These are phyloP conservation scores for Alternaria dauci DNA, from an alignment of 2,329 filamentous ascomycete species.

Conservation along the genomic window DNA sequence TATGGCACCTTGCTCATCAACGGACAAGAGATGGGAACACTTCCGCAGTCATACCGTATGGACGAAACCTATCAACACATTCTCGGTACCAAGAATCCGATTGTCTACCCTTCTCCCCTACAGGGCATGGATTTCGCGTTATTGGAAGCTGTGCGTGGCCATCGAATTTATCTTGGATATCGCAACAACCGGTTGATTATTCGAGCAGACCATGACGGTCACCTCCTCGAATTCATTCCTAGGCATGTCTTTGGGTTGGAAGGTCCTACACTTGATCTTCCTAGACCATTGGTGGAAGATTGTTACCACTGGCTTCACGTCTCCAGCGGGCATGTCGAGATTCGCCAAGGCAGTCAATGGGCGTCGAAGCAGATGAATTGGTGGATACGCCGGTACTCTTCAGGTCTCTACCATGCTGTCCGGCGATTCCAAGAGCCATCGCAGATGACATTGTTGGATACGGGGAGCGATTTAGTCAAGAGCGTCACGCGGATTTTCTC, in stretches of 20 bases:
- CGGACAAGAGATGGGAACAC: constrained; percentile 59
- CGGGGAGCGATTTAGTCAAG: constrained; percentile 54
- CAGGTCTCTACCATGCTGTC: constrained; percentile 14
- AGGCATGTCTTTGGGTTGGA: constrained; percentile 31
- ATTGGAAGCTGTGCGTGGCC: constrained; percentile 49
- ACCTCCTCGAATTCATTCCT: constrained; percentile 51
- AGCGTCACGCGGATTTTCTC: constrained; percentile 57
- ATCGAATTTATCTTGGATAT: constrained; percentile 65
- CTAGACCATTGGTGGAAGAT: constrained; percentile 57
- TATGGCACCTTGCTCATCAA: constrained; percentile 61
- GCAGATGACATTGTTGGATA: constrained; percentile 58
- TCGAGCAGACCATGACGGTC: constrained; percentile 44
- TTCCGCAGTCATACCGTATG: constrained; percentile 62
- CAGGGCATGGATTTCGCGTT: constrained; percentile 60
- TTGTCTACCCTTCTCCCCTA: constrained; percentile 62
- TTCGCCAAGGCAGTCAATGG: constrained; percentile 60
- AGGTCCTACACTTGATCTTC: constrained; percentile 48
- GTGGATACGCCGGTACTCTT: constrained; percentile 46
- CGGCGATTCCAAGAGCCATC: constrained; percentile 28
- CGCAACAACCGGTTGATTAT: constrained; percentile 55
- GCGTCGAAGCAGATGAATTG: constrained; percentile 50
- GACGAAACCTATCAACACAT: constrained; percentile 57
- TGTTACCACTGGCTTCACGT: constrained; percentile 70
- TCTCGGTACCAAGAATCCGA: constrained; percentile 63
- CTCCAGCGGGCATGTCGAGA: constrained; percentile 57